Base-by-base conservation (phyloP, 139 green algal species). In the Microglena sp. region DNA sequence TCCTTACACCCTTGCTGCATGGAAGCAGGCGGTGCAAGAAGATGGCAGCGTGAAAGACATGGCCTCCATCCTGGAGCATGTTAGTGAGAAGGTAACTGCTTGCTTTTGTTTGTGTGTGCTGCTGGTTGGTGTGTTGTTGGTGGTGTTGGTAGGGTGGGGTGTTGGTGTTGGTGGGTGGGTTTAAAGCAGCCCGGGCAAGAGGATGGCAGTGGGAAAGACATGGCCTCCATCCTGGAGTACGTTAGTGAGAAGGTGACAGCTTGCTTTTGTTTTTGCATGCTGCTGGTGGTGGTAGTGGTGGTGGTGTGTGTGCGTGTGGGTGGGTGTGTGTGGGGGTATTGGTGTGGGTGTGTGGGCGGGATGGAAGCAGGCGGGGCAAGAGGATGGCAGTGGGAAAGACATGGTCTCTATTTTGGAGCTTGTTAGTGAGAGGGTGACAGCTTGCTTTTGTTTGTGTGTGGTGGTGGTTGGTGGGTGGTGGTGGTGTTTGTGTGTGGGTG, bases 1-100 rank as follows among this genome's bases (percentile, higher is more conserved):
- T 22, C 59, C 4, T 61, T 11, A 7, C 33, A 68, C 56, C 32
- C 35, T 53, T 2, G 24, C 60, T 18, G 45, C 27, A 22, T 60
- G 53, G 53, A 60, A 18, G 31, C 53, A 60, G 24, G n/a, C 27
- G 53, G n/a, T 28, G 15, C 53, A 28, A 60, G 53, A 60, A 60
- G 53, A 60, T 26, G 53, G 53, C 21, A 28, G 53, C 21, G 31
- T 60, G 7, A 26, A 28, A 46, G 40, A 46, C 40, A 46, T 8
- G 40, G 40, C 40, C 40, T 8, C 40, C 40, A 46, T 68, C 0
- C 57, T 76, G 15, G 45, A 57, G 22, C 63, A 71, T 4, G 43
- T 76, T 44, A 36, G 43, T 1, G 70, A 76, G 4, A 68, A 65
- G 56, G 69, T 68, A 30, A 32, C n/a, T n/a, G 40, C 26, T 22